Conservation (phyloP, 768 basidiomycete species). For the Lyophyllum decastes region DNA sequence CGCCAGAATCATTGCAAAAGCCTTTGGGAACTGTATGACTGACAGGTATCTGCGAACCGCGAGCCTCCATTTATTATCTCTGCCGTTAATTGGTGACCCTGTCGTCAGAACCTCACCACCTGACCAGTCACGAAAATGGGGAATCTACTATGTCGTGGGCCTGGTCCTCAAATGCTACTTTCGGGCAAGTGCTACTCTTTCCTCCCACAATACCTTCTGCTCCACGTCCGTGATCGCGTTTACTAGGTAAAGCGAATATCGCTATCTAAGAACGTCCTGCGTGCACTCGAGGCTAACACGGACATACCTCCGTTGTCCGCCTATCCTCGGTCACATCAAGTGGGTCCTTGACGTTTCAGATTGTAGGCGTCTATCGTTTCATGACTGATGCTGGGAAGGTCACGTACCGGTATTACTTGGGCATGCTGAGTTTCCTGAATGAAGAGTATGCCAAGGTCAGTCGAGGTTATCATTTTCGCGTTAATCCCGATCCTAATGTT, state of each 20-base stretch:
- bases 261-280: conserved; percentile 86
- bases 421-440: conserved; percentile 91
- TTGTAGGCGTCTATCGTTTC: not conserved
- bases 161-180: conserved; percentile 94
- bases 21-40: conserved; percentile 86
- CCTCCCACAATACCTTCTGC: not conserved
- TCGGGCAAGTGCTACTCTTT: conserved; percentile 57
- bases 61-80: not conserved
- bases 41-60: conserved; percentile 47
- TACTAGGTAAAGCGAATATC: conserved; percentile 86
- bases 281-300: conserved; percentile 82
- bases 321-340: conserved; percentile 88
- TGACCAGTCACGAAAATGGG: conserved; percentile 82
- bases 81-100: not conserved
- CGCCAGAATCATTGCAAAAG: conserved; percentile 83
- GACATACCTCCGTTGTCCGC: conserved; percentile 78
- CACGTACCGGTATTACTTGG: conserved; percentile 92
- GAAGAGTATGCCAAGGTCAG: conserved; percentile 85
- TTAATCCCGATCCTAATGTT: not conserved
- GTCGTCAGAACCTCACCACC: conserved; percentile 60
- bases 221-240: not conserved
- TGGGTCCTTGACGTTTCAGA: conserved; percentile 27
- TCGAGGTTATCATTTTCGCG: not conserved
- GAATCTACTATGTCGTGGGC: conserved; percentile 90
- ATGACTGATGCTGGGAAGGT: conserved; percentile 52